phyloP scores from a whole-genome alignment of 345 rosid species.

The Nephelium lappaceum region DNA sequence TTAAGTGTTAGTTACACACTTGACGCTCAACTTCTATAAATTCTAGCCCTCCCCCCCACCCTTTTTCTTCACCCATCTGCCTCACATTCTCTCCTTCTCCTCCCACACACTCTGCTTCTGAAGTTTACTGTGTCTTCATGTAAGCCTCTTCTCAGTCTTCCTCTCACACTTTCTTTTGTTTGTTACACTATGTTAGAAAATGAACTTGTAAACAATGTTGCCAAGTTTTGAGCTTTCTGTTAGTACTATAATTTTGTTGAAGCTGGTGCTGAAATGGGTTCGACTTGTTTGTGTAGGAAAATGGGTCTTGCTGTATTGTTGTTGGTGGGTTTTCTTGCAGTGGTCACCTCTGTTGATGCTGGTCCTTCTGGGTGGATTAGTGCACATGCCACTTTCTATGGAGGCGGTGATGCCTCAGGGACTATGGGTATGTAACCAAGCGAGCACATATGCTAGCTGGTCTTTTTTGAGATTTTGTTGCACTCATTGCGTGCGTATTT shows the following conservation, averaged over 20 bases:
- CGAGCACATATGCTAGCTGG: neutral
- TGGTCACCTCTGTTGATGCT: constrained; percentile 50
- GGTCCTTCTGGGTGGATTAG: constrained; percentile 40
- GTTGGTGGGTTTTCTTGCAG: constrained; percentile 50
- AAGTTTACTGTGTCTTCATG: constrained; percentile 30
- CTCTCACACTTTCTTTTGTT: constrained; percentile 14
- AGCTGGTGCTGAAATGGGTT: neutral
- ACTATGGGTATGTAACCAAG: constrained; percentile 46
- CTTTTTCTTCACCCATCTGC: constrained; percentile 42
- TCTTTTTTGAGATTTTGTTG: no score
- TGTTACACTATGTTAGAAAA: constrained; percentile 6
- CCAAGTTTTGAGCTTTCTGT: neutral
- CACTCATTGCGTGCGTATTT: neutral
- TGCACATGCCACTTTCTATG: constrained; percentile 61
- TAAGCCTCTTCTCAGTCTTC: constrained; percentile 29
- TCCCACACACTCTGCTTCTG: constrained; percentile 8
- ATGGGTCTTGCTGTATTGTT: constrained; percentile 51
- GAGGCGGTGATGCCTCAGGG: constrained; percentile 63
- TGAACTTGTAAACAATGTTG: neutral
- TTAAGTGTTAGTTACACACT: constrained; percentile 17
- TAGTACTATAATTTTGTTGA: no score
- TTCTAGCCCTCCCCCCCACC: constrained; percentile 29
- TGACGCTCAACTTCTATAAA: constrained; percentile 53
- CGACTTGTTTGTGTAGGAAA: constrained; percentile 33
- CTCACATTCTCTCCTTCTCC: constrained; percentile 30